Percentiles rank a stretch among this genome's conserved stretches.
Conservation (phyloP, 2,329 filamentous ascomycete genomes). For the Ceratocystis alfenasii region DNA sequence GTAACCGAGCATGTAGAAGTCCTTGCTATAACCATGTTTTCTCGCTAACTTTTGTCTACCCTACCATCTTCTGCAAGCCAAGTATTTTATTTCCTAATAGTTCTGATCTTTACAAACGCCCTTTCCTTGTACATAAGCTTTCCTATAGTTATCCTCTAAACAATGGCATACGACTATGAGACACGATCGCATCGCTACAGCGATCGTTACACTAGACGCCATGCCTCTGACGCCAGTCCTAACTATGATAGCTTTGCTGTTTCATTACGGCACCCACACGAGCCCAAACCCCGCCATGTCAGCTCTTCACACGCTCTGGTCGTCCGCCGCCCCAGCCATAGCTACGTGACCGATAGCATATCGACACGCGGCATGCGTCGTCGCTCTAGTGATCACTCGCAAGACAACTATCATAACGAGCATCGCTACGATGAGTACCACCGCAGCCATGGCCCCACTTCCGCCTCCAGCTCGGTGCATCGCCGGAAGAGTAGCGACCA, state of each 20-base stretch:
- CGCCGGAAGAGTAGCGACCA: slow-evolving; percentile 42
- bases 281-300: slow-evolving; percentile 3
- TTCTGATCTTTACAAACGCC: too few species aligned
- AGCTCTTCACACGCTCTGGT: slow-evolving; percentile 12
- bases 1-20: too few species aligned
- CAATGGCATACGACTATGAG: slow-evolving; percentile 40
- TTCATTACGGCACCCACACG: slow-evolving; percentile 13
- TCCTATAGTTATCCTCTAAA: slow-evolving; percentile 21
- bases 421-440: slow-evolving; percentile 38
- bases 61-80: too few species aligned
- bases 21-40: too few species aligned
- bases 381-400: slow-evolving; percentile 46
- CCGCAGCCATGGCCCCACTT: slow-evolving; percentile 35
- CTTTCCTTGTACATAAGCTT: background rate
- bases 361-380: slow-evolving; percentile 41
- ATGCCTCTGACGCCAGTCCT: background rate
- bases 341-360: slow-evolving; percentile 11
- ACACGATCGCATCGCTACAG: slow-evolving; percentile 31
- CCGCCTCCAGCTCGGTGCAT: slow-evolving; percentile 46
- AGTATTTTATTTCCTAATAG: too few species aligned
- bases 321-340: slow-evolving; percentile 17
- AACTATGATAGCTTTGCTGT: slow-evolving; percentile 13
- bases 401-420: slow-evolving; percentile 43
- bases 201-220: slow-evolving; percentile 8
- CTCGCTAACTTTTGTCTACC: too few species aligned